Evolutionary conservation across 1,284 basidiomycete species (phyloP), one percentile per base, ranked within the genome.

Genomic region (Pseudozyma sp.): DNA sequence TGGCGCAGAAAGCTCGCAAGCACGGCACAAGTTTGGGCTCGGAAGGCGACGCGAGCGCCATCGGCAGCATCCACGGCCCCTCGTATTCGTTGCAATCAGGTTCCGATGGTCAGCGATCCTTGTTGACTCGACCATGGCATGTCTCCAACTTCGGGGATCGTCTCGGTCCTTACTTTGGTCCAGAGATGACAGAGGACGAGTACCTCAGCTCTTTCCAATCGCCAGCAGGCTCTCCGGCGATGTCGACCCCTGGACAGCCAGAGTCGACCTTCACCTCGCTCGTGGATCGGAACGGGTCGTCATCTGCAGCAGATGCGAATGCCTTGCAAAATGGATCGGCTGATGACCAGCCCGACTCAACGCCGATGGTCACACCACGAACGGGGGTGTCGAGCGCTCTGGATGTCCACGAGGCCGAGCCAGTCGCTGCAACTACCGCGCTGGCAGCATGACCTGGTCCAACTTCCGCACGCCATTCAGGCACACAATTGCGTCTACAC

Each of bases 1-100:
- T 79, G 66, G 70, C 77, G 43, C 70, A 75, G 48, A 77, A 70
- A 17, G 77, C 76, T 8, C 57, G 66, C 46, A 79, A 79, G 56
- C 75, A 79, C 29, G 77, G 77, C n/a, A 43, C 60, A 2, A 43
- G 50, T 1, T 40, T 47, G 9, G 53, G 46, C 13, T 42, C 49
- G 13, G 66, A 69, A 1, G 31, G 11, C 10, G 50, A 46, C 11
- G 35, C 40, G 33, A 45, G 35, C 40, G 19, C 43, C 5, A 30
- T 50, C 14, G 35, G 45, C 37, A 11, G 24, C n/a, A 39, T 6
- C 5, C 34, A 19, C 31, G 58, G 65, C 13, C 34, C 42, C 4
- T 19, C 44, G 10, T 43, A 52, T n/a, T 4, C 43, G 7, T 30
- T 31, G 9, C 48, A 54, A 29, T 4, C 46, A 9, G 34, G 35